These are phyloP conservation scores for Brassica carinata DNA, from an alignment of 345 rosid species.

Conservation along the genomic window DNA sequence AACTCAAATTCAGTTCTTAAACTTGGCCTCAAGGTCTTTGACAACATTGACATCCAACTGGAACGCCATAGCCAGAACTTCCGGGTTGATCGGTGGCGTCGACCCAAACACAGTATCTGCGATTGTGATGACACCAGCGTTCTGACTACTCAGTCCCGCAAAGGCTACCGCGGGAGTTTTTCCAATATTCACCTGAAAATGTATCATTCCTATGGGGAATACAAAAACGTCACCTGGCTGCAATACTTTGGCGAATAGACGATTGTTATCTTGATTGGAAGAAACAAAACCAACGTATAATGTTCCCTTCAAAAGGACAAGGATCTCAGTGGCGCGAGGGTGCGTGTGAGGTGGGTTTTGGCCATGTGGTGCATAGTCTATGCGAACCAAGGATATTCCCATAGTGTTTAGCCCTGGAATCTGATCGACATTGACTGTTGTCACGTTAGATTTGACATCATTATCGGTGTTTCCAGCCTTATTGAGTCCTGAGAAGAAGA, in stretches of 20 bases:
- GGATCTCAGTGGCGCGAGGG: slow-evolving; percentile 49
- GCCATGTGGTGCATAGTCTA: slow-evolving; percentile 40
- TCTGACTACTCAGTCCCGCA: slow-evolving; percentile 41
- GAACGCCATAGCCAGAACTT: slow-evolving; percentile 46
- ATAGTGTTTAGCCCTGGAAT: slow-evolving; percentile 47
- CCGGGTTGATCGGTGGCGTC: slow-evolving; percentile 41
- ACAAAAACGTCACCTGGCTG: slow-evolving; percentile 38
- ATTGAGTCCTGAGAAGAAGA: slow-evolving; percentile 29
- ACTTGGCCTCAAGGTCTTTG: slow-evolving; percentile 43
- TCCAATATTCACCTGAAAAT: slow-evolving; percentile 34
- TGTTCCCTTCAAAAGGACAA: slow-evolving; percentile 42
- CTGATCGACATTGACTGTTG: slow-evolving; percentile 31
- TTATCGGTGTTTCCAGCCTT: slow-evolving; percentile 15
- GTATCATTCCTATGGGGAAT: slow-evolving; percentile 43
- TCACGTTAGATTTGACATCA: slow-evolving; percentile 31
- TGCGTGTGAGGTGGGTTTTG: slow-evolving; percentile 53
- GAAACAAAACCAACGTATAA: slow-evolving; percentile 49
- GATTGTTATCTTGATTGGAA: slow-evolving; percentile 43
- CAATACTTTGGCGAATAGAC: slow-evolving; percentile 37
- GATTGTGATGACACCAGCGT: slow-evolving; percentile 38
- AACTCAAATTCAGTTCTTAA: slow-evolving; percentile 22
- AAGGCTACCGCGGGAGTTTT: slow-evolving; percentile 28
- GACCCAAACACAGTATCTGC: slow-evolving; percentile 45
- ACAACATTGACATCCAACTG: slow-evolving; percentile 42
- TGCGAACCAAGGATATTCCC: slow-evolving; percentile 43